Evolutionary conservation across 352 stramenopile species (phyloP), one percentile per base, ranked within the genome.

Genomic region (Bremia lactucae): DNA sequence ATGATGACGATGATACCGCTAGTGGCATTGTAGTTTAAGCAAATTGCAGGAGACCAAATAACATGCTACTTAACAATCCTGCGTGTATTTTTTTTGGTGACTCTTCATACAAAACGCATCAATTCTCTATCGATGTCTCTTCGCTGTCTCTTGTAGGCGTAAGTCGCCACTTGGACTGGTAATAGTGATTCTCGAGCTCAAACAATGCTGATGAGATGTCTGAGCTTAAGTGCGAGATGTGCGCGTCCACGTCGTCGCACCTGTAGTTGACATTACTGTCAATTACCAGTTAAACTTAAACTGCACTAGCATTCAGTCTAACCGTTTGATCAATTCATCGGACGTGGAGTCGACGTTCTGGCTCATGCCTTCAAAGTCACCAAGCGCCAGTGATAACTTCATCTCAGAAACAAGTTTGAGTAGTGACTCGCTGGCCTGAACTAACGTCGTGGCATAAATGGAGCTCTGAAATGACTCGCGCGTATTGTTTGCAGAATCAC

Each of bases 281-380:
- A 39, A 19, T 6, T 22, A 14, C 31, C 5, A 11, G 19, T 19
- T 20, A 4, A 14, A 39, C 2, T 15, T 9, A 11, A 36, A 13
- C n/a, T 18, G 29, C 3, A n/a, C 11, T n/a, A 13, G 8, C 15
- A 50, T 46, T 10, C 2, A n/a, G 2, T 13, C 48, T 52, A 16
- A 84, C 72, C 72, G 62, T 51, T 85, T 83, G 28, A 68, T 62
- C 14, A 85, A 66, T 22, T 84, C 73, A 23, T 86, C 73, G 36
- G 65, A 65, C 6, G 68, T 85, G 28, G 68, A 52, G 50, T 90
- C 77, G 2, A 87, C 68, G n/a, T 72, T 84, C 55, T 87, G 75
- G 46, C 81, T 90, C 73, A 87, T 90, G 46, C 74, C 75, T 55
- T 90, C 77, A 39, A 90, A 90, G 49, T 87, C 77, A 4, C 76